Conservation (phyloP, 176 grass and related monocot species). For the Zoysia japonica region DNA sequence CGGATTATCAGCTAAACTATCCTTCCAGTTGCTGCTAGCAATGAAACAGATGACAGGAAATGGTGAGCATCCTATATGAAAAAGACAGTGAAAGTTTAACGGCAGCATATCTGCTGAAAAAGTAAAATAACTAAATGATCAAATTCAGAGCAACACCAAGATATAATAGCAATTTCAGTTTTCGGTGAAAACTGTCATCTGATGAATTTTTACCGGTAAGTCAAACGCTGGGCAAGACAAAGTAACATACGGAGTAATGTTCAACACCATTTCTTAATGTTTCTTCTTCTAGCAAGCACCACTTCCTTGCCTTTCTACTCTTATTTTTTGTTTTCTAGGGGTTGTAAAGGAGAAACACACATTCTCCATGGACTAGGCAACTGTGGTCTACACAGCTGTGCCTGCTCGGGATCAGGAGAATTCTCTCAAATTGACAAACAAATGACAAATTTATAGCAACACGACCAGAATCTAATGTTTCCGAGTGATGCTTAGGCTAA, state of each 20-base stretch:
- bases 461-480: constrained; percentile 20
- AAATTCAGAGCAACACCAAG: background rate
- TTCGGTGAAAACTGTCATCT: no score
- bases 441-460: constrained; percentile 7
- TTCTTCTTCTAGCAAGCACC: constrained; percentile 65
- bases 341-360: constrained; percentile 49
- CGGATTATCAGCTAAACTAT: constrained; percentile 47
- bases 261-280: constrained; percentile 67
- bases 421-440: constrained; percentile 59
- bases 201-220: no score
- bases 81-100: background rate
- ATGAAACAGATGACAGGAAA: background rate
- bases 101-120: background rate
- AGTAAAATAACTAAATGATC: background rate
- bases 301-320: constrained; percentile 62
- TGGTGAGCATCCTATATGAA: constrained; percentile 2
- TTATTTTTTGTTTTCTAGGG: constrained; percentile 40
- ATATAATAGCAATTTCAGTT: no score
- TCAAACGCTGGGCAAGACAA: background rate
- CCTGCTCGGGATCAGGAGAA: constrained; percentile 32
- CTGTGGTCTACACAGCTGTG: constrained; percentile 34
- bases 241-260: constrained; percentile 44
- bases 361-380: constrained; percentile 46
- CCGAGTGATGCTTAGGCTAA: constrained; percentile 4
- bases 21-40: constrained; percentile 63